A percentile compares a stretch with the other conserved stretches of the same genome.
Evolutionary conservation across 2,329 filamentous ascomycete genomes (phyloP).

Genomic region (Hypoxylon sp.): DNA sequence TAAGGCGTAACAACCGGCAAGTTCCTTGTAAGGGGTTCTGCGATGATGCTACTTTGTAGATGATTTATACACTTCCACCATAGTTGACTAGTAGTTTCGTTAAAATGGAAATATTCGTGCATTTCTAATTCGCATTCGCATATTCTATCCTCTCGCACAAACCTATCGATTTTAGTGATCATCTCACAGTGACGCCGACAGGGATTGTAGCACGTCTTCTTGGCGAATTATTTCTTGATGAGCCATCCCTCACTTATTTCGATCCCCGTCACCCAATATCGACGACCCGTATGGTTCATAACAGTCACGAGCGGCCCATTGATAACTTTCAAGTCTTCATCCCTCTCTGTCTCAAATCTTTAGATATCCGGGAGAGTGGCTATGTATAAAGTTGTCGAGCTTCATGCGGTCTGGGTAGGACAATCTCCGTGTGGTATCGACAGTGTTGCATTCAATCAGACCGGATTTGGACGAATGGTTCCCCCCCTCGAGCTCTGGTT

Average conservation of each 20-base stretch:
- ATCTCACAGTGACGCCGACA: slow-evolving; percentile 22
- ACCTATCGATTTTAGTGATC: slow-evolving; percentile 18
- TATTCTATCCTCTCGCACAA: slow-evolving; percentile 8
- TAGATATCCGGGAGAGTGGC: slow-evolving; percentile 4
- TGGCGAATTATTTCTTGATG: slow-evolving; percentile 39
- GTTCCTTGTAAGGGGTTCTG: background rate
- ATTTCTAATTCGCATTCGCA: background rate
- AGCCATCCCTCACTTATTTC: slow-evolving; percentile 6
- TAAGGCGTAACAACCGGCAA: slow-evolving; percentile 18
- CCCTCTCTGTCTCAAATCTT: slow-evolving; percentile 20
- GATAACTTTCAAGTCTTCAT: slow-evolving; percentile 15
- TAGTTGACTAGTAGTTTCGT: too few relatives aligned
- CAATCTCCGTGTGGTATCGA: slow-evolving; percentile 39
- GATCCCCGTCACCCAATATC: slow-evolving; percentile 15
- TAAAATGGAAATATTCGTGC: background rate
- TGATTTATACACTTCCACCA: background rate
- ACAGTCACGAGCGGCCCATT: slow-evolving; percentile 28
- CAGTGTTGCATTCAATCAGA: slow-evolving; percentile 39
- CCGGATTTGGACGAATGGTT: slow-evolving; percentile 37
- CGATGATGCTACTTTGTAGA: background rate
- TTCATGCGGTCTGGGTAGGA: slow-evolving; percentile 36
- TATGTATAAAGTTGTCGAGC: slow-evolving; percentile 30
- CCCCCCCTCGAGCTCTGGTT: slow-evolving; percentile 29
- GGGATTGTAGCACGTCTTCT: slow-evolving; percentile 41
- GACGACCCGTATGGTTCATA: slow-evolving; percentile 1